A percentile compares a stretch with the other conserved stretches of the same genome.
Conservation (phyloP, 2,329 filamentous ascomycete genomes). For the Tolypocladium endophyticum region DNA sequence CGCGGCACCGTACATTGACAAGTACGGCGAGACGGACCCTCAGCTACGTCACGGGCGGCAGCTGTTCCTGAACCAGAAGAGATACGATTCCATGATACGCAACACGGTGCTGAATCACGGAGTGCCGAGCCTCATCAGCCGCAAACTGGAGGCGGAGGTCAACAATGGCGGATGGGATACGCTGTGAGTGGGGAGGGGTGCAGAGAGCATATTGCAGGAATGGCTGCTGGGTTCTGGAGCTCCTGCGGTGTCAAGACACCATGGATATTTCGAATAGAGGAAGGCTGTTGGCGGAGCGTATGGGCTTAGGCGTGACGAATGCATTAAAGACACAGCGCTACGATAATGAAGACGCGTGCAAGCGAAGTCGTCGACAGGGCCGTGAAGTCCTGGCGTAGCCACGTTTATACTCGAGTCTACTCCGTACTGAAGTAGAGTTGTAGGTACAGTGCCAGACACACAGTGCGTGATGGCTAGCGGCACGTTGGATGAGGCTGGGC, state of each 20-base stretch:
- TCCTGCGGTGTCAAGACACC: background rate
- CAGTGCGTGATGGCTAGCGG: background rate
- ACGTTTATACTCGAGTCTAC: too few relatives aligned
- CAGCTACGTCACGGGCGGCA: slow-evolving; percentile 80
- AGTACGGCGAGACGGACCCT: slow-evolving; percentile 91
- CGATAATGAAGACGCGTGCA: background rate
- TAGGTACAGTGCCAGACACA: background rate
- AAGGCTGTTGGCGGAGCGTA: background rate
- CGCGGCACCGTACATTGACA: slow-evolving; percentile 86
- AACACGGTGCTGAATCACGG: slow-evolving; percentile 80
- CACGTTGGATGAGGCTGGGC: background rate
- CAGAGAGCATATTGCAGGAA: background rate
- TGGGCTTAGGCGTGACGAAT: background rate
- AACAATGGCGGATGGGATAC: slow-evolving; percentile 98
- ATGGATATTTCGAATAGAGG: background rate
- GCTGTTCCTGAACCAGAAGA: slow-evolving; percentile 83
- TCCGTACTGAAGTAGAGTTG: too few relatives aligned
- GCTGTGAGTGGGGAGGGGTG: slow-evolving; percentile 10
- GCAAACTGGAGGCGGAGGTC: slow-evolving; percentile 87
- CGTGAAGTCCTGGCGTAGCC: too few relatives aligned
- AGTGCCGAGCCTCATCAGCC: slow-evolving; percentile 78
- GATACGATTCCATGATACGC: slow-evolving; percentile 81
- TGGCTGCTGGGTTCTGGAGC: background rate
- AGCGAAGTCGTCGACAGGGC: too few relatives aligned
- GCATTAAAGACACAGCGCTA: background rate